Evolutionary conservation across 2,329 filamentous ascomycete genomes (phyloP), one percentile per base, ranked within the genome.

Genomic region (Ceratocystis alfenasii): DNA sequence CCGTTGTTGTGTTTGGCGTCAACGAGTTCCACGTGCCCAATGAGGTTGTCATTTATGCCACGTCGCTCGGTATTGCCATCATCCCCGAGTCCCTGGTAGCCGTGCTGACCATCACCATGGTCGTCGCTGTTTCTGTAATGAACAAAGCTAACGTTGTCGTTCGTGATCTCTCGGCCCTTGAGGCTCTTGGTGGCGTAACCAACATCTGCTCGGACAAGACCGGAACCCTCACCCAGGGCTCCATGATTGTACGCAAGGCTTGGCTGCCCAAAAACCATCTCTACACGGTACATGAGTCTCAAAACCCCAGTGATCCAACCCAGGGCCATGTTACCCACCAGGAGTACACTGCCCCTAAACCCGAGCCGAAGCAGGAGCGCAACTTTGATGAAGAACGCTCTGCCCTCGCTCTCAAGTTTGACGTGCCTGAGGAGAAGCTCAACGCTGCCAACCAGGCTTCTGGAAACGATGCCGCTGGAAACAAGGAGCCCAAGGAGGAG

Each of bases 181-280:
- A 89, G 70, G 85, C 86, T 12, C 79, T 89, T 1, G 87, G 87
- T 12, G 86, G 84, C 55, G 85, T 89, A 28, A 88, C 85, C 66
- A 85, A 87, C 71, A 87, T 89, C 70, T 89, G 86, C 74, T 88
- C 85, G 28, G 86, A 88, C 75, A 88, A 88, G 75, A 89, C 86
- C 0, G 87, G 87, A 15, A 89, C 87, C 0, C 75, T 87, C 15
- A 87, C 85, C 0, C 82, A 86, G 70, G 83, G 86, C 45, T 85
- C 84, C 70, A 88, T 88, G 86, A 84, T 88, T 69, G 83, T 86
- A 17, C 80, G 83, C 69, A 85, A 86, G 71, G 83, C 81, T 0
- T 87, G 84, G 82, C 79, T 88, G 48, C 85, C 85, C 0, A 77
- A 76, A 12, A 79, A 79, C 1, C 79, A 80, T 45, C 77, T 81